These are phyloP conservation scores for Oidiodendron maius DNA, from an alignment of 495 filamentous ascomycete species.

Conservation along the genomic window DNA sequence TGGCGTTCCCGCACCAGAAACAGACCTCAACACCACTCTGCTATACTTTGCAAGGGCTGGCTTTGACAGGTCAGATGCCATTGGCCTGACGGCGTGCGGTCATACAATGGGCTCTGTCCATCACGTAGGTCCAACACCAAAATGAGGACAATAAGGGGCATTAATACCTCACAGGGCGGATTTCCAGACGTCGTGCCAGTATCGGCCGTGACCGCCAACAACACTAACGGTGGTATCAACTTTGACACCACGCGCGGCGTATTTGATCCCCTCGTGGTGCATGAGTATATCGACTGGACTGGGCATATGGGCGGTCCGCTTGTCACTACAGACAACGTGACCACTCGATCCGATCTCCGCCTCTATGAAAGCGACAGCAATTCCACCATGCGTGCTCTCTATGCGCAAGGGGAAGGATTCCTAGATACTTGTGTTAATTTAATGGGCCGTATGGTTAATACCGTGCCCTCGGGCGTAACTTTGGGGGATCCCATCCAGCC, in stretches of 20 bases:
- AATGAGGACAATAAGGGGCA: no score
- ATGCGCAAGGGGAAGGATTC: conserved; percentile 24
- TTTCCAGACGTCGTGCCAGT: conserved; percentile 9
- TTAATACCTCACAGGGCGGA: conserved; percentile 3
- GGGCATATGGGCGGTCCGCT: conserved; percentile 21
- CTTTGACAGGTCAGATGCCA: conserved; percentile 17
- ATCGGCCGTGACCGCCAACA: conserved; percentile 22
- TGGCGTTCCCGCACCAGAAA: conserved; percentile 36
- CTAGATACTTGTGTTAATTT: conserved; percentile 23
- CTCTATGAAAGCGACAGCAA: conserved; percentile 37
- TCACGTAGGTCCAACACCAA: neutral
- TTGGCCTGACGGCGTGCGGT: no score
- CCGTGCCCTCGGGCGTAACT: conserved; percentile 32
- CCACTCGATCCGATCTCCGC: conserved; percentile 32
- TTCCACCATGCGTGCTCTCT: conserved; percentile 28
- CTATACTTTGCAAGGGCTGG: conserved; percentile 20
- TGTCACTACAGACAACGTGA: conserved; percentile 24
- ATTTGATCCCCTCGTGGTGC: conserved; percentile 10
- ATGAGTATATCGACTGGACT: conserved; percentile 15
- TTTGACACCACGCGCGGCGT: conserved; percentile 6
- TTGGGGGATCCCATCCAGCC: conserved; percentile 27
- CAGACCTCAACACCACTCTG: conserved; percentile 15
- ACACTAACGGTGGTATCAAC: conserved; percentile 28
- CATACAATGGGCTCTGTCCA: conserved; percentile 15
- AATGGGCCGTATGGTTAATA: conserved; percentile 37